phyloP scores from a whole-genome alignment of 257 asterid species.

The Solanum pinnatisectum region DNA sequence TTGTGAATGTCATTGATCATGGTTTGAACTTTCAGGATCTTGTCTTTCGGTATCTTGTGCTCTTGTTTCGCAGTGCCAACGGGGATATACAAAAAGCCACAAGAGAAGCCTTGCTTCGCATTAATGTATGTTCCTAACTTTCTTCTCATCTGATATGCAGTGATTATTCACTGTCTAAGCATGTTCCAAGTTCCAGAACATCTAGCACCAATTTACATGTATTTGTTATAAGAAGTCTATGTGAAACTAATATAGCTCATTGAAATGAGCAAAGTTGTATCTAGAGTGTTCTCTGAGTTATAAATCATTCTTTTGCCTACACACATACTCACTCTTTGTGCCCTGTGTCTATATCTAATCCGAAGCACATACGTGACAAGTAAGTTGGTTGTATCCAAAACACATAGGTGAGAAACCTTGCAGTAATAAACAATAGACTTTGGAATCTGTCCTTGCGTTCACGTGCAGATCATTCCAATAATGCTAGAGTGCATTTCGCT shows the following conservation, averaged over 20 bases:
- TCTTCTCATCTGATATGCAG: background rate
- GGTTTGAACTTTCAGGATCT: conserved; percentile 43
- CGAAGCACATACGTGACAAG: background rate
- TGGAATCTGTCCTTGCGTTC: background rate
- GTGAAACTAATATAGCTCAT: background rate
- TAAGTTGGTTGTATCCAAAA: background rate
- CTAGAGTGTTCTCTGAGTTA: background rate
- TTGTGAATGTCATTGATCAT: background rate
- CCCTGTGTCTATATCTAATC: background rate
- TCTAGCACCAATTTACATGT: background rate
- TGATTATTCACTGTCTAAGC: background rate
- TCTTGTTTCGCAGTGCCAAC: conserved; percentile 49
- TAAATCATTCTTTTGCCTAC: background rate
- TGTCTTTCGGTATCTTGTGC: conserved; percentile 50
- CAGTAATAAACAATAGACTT: background rate
- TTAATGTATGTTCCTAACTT: conserved; percentile 46
- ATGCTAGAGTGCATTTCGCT: background rate
- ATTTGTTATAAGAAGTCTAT: background rate
- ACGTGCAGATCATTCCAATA: background rate
- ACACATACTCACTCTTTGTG: background rate
- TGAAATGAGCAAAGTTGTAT: background rate
- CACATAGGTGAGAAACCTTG: background rate
- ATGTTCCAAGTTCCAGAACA: background rate
- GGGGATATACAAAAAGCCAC: conserved; percentile 55
- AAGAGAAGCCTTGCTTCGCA: conserved; percentile 60